These are phyloP conservation scores for Hanseniaspora clermontiae DNA, from an alignment of 805 yeast species.

Conservation along the genomic window DNA sequence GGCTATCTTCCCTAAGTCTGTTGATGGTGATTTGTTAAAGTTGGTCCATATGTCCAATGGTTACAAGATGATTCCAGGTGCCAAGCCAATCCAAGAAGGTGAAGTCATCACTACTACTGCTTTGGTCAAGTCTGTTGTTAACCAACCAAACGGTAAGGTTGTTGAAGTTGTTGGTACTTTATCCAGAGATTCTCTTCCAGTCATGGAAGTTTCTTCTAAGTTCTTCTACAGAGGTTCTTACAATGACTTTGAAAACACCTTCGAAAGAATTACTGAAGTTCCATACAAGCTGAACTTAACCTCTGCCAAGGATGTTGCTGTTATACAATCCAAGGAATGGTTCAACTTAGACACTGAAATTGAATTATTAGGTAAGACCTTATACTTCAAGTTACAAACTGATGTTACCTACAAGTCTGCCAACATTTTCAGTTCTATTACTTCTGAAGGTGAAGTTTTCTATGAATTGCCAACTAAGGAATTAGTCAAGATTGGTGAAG, in stretches of 20 bases:
- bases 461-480: constrained; percentile 89
- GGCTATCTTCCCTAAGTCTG: constrained; percentile 92
- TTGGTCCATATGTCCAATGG: constrained; percentile 92
- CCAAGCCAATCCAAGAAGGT: constrained; percentile 75
- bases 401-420: constrained; percentile 69
- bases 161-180: constrained; percentile 91
- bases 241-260: constrained; percentile 78
- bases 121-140: constrained; percentile 73
- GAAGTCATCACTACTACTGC: constrained; percentile 77
- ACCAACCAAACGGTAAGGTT: constrained; percentile 85
- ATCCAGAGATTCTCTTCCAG: constrained; percentile 60
- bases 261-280: constrained; percentile 74
- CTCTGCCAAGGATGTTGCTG: constrained; percentile 80
- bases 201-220: constrained; percentile 86
- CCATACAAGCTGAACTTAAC: constrained; percentile 68
- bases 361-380: constrained; percentile 63
- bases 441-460: constrained; percentile 72
- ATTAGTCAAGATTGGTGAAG: constrained; percentile 67
- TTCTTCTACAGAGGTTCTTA: constrained; percentile 94
- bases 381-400: constrained; percentile 83
- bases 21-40: constrained; percentile 90
- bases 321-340: constrained; percentile 93
- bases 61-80: constrained; percentile 85
- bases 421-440: constrained; percentile 62
- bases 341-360: constrained; percentile 65